Evolutionary conservation across 2,329 filamentous ascomycete genomes (phyloP).

Genomic region (Colletotrichum cereale): DNA sequence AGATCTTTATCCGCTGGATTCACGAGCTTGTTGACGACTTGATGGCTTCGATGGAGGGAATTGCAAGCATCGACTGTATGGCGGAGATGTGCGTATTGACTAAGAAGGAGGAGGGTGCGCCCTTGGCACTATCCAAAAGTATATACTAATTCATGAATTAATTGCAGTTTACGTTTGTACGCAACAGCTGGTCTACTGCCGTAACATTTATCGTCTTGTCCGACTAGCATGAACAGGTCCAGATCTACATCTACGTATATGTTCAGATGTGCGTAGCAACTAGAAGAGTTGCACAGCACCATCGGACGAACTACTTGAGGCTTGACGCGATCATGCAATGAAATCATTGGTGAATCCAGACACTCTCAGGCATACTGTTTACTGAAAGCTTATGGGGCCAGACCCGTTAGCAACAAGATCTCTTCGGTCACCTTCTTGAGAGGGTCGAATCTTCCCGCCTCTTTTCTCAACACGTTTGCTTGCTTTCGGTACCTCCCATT

Average conservation of each 20-base stretch:
- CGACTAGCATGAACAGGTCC: no score
- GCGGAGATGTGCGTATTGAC: background rate
- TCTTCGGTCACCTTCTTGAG: constrained; percentile 7
- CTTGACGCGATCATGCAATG: no score
- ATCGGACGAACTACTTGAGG: no score
- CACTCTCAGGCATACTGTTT: background rate
- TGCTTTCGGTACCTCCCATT: constrained; percentile 39
- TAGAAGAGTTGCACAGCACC: no score
- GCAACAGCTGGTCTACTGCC: no score
- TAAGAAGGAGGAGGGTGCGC: background rate
- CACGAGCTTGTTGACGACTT: background rate
- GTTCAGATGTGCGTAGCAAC: no score
- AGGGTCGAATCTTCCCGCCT: constrained; percentile 18
- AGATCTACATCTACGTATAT: no score
- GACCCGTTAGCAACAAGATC: background rate
- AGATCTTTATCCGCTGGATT: background rate
- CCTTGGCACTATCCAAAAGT: no score
- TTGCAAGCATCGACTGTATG: background rate
- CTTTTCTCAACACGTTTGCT: constrained; percentile 42
- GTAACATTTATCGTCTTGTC: no score
- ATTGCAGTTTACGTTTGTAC: no score
- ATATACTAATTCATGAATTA: no score
- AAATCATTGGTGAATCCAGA: no score
- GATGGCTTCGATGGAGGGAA: background rate
- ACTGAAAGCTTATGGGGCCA: background rate